Conservation (phyloP, 73 alveolate genomes). For the Symbiodinium natans region DNA sequence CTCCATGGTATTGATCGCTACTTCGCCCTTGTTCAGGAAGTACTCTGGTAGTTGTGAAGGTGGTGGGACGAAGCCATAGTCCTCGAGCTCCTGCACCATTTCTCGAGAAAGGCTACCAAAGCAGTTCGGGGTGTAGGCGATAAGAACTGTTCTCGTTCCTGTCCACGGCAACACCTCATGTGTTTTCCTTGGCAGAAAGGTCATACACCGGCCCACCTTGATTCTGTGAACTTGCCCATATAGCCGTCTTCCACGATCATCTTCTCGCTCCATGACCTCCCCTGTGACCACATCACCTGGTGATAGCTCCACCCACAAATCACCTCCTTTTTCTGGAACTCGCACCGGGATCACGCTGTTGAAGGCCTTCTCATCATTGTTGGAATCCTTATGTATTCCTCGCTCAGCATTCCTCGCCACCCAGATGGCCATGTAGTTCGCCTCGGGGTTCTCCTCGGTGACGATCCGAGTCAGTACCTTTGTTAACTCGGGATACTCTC, state of each 20-base stretch:
- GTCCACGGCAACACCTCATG: not conserved
- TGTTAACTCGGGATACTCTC: not conserved
- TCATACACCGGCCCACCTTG: not conserved
- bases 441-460: not conserved
- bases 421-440: not conserved
- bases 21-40: not conserved
- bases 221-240: not conserved
- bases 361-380: not conserved
- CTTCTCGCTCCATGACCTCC: not conserved
- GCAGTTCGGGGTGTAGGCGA: not conserved
- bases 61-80: not conserved
- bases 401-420: not conserved
- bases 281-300: not conserved
- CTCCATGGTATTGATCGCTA: not conserved
- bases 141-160: not conserved
- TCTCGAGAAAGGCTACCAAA: not conserved
- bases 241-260: not conserved
- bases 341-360: not conserved
- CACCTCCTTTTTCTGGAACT: not conserved
- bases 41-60: not conserved
- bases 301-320: not conserved
- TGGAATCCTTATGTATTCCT: not conserved
- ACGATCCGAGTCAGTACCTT: not conserved
- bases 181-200: not conserved
- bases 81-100: not conserved